These are phyloP conservation scores for Dillenia turbinata DNA, from an alignment of 164 flowering plant genomes.

Conservation along the genomic window DNA sequence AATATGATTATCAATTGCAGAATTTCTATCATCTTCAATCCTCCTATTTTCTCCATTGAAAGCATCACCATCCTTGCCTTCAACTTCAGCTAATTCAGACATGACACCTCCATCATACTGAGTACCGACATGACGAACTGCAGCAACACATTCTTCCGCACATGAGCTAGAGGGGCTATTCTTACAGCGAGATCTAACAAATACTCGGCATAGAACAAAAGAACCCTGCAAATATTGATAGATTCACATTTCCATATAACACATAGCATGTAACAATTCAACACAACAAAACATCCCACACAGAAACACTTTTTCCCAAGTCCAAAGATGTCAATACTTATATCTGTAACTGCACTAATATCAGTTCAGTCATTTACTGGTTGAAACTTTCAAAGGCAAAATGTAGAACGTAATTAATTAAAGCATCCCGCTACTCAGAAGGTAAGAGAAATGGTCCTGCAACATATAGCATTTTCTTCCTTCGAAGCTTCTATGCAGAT, in stretches of 20 bases:
- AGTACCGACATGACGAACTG: conserved; percentile 27
- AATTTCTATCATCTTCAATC: conserved; percentile 4
- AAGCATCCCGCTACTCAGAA: too few species aligned
- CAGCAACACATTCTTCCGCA: conserved; percentile 38
- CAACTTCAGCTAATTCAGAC: conserved; percentile 23
- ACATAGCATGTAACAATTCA: conserved; percentile 4
- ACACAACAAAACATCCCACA: not conserved
- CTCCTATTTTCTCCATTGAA: conserved; percentile 10
- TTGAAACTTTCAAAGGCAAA: too few species aligned
- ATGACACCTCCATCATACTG: conserved; percentile 31
- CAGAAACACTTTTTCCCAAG: not conserved
- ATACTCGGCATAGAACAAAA: conserved; percentile 56
- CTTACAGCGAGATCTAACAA: conserved; percentile 27
- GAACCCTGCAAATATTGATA: conserved; percentile 30
- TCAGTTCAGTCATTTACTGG: too few species aligned
- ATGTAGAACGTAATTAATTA: too few species aligned
- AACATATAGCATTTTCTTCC: too few species aligned
- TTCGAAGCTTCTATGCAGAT: too few species aligned
- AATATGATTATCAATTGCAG: conserved; percentile 15
- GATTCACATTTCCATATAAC: not conserved
- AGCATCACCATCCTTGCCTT: conserved; percentile 10
- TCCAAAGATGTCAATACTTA: not conserved
- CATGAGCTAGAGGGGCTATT: conserved; percentile 28
- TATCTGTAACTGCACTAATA: too few species aligned
- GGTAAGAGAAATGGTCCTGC: too few species aligned